phyloP scores from a whole-genome alignment of 495 filamentous ascomycete genomes.

The Paragyromitra xinjiangensis region DNA sequence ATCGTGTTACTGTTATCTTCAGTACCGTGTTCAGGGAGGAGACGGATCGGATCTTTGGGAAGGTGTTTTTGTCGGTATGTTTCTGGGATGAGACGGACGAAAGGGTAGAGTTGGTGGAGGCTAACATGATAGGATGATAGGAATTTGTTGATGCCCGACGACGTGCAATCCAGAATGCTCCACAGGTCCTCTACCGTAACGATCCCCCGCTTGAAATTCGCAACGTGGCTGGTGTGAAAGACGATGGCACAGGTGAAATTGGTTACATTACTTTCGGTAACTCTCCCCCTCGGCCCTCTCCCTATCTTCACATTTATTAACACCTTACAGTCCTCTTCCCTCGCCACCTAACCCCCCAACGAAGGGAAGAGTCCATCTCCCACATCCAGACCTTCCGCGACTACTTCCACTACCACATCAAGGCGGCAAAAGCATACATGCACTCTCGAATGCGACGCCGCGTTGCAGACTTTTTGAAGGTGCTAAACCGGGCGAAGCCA shows the following conservation, averaged over 20 bases:
- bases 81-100: conserved; percentile 45
- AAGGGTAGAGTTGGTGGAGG: background rate
- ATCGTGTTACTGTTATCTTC: conserved; percentile 98
- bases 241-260: conserved; percentile 77
- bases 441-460: conserved; percentile 96
- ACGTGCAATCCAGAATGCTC: conserved; percentile 95
- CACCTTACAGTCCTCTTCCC: conserved; percentile 83
- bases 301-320: background rate
- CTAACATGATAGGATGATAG: conserved; percentile 61
- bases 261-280: conserved; percentile 98
- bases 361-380: conserved; percentile 92
- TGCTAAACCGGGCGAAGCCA: conserved; percentile 83
- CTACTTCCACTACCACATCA: conserved; percentile 99
- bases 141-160: conserved; percentile 97
- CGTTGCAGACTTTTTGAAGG: conserved; percentile 97
- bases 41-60: conserved; percentile 95
- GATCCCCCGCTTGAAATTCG: conserved; percentile 93
- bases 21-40: conserved; percentile 97
- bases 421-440: conserved; percentile 98
- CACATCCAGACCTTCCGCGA: conserved; percentile 99
- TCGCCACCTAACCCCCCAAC: conserved; percentile 86
- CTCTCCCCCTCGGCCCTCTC: conserved; percentile 25
- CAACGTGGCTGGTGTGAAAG: conserved; percentile 80
- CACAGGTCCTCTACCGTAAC: conserved; percentile 95
- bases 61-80: conserved; percentile 79